Conservation (phyloP, 148 eudicot species). For the Tetragonia tetragonoides region DNA sequence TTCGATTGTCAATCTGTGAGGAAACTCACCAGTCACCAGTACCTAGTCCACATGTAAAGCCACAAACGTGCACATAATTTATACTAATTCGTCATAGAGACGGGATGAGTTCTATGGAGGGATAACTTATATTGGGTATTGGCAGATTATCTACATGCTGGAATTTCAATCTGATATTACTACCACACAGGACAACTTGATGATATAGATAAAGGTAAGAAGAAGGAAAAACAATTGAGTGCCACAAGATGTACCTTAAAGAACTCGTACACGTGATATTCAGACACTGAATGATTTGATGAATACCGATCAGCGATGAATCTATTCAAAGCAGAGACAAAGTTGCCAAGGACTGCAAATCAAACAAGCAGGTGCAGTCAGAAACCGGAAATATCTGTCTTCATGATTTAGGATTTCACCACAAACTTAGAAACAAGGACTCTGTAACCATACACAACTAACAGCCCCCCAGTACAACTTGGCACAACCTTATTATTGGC, state of each 20-base stretch:
- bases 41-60: neutral
- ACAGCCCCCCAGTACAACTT: conserved; percentile 4
- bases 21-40: neutral
- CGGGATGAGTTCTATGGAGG: neutral
- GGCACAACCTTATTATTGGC: neutral
- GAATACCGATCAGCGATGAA: conserved; percentile 77
- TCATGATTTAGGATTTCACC: neutral
- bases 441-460: neutral
- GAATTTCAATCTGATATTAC: neutral
- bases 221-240: neutral
- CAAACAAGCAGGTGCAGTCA: conserved; percentile 20
- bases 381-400: conserved; percentile 4
- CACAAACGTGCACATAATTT: neutral
- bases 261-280: conserved; percentile 80
- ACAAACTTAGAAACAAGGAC: neutral
- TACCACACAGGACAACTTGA: neutral
- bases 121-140: neutral
- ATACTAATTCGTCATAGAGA: neutral
- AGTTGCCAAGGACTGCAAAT: conserved; percentile 80
- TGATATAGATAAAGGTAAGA: neutral
- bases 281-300: conserved; percentile 61
- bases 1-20: neutral
- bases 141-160: neutral
- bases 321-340: conserved; percentile 72
- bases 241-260: conserved; percentile 47